phyloP scores from a whole-genome alignment of 306 rosid genomes.

The Pyrus bretschneideri region DNA sequence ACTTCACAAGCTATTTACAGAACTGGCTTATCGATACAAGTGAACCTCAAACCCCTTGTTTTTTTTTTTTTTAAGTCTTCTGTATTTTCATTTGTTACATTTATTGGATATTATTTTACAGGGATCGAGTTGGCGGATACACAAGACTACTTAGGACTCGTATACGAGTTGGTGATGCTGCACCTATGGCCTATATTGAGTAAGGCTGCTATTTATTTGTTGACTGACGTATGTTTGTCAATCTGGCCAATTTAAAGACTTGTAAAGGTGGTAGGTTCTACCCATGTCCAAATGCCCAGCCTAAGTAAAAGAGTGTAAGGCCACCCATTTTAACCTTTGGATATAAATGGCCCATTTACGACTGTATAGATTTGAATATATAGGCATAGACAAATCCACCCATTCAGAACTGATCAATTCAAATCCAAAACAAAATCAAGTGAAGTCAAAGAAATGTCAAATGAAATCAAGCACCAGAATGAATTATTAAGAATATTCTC shows the following conservation, averaged over 20 bases:
- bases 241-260: background rate
- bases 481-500: background rate
- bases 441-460: background rate
- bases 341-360: background rate
- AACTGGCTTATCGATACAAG: conserved; percentile 89
- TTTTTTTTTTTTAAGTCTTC: background rate
- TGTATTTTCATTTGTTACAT: conserved; percentile 1
- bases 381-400: background rate
- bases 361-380: background rate
- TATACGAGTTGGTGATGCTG: conserved; percentile 91
- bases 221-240: background rate
- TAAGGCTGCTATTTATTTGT: conserved; percentile 26
- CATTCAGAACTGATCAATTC: background rate
- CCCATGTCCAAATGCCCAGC: background rate
- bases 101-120: conserved; percentile 26
- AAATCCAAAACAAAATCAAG: background rate
- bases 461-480: background rate
- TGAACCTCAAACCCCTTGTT: conserved; percentile 22
- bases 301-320: background rate
- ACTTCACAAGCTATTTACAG: conserved; percentile 84
- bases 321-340: background rate
- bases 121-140: conserved; percentile 92
- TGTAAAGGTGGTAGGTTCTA: background rate
- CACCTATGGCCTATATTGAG: conserved; percentile 98
- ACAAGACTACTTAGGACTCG: conserved; percentile 91